A percentile compares a stretch with the other conserved stretches of the same genome.
Conservation (phyloP, 306 rosid genomes). For the Datisca glomerata region DNA sequence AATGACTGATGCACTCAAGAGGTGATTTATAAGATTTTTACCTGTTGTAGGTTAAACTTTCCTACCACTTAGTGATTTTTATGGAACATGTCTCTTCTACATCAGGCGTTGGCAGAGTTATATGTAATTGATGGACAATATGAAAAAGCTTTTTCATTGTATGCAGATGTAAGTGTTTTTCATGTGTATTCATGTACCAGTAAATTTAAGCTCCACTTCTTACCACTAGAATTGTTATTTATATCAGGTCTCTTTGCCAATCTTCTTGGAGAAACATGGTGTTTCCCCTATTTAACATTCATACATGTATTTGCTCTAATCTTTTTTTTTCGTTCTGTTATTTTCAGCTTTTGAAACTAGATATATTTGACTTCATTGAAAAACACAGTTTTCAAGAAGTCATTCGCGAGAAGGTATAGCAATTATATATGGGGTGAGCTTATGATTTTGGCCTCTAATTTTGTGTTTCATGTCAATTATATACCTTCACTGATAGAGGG, state of each 20-base stretch:
- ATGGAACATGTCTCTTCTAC: constrained; percentile 10
- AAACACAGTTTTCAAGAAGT: constrained; percentile 63
- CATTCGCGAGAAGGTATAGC: constrained; percentile 70
- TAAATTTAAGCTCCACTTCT: neutral
- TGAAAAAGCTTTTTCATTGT: constrained; percentile 74
- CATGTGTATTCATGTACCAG: constrained; percentile 10
- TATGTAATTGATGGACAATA: constrained; percentile 72
- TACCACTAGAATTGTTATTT: too few species aligned
- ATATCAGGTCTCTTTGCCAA: too few species aligned
- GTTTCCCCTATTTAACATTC: neutral
- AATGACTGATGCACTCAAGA: constrained; percentile 72
- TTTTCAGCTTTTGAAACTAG: constrained; percentile 83
- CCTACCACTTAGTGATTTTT: neutral
- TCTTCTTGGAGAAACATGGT: too few species aligned
- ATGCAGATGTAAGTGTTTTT: constrained; percentile 79
- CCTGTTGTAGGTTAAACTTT: neutral
- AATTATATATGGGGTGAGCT: constrained; percentile 7
- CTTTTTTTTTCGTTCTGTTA: too few species aligned
- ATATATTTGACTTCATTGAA: constrained; percentile 78
- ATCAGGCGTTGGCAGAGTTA: constrained; percentile 83
- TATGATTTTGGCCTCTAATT: too few species aligned
- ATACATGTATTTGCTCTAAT: too few species aligned
- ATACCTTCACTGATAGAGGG: too few species aligned
- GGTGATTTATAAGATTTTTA: constrained; percentile 26
- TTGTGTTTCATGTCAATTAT: too few species aligned